Conservation (phyloP, 495 filamentous ascomycete genomes). For the Lasiosphaeria hispida region DNA sequence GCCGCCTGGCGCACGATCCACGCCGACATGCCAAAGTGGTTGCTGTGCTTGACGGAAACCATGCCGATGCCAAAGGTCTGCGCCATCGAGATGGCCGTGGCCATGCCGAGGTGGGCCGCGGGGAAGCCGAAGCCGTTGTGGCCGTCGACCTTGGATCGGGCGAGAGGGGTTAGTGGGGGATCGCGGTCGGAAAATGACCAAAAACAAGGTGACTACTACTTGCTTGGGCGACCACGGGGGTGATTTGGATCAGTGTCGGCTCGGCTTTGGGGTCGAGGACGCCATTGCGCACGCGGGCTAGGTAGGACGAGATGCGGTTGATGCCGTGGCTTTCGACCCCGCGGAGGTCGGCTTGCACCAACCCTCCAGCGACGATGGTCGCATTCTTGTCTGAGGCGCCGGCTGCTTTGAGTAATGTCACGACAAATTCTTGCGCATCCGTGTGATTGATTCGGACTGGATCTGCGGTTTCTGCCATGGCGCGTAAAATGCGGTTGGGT, state of each 20-base stretch:
- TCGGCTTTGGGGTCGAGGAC: slow-evolving; percentile 57
- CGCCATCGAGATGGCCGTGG: slow-evolving; percentile 61
- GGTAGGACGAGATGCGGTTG: slow-evolving; percentile 73
- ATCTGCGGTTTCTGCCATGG: slow-evolving; percentile 14
- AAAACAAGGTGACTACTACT: neutral
- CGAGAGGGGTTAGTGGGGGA: neutral
- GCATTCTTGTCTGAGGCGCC: slow-evolving; percentile 57
- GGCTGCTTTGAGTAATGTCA: slow-evolving; percentile 53
- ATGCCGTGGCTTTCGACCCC: slow-evolving; percentile 78
- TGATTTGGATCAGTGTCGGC: slow-evolving; percentile 57
- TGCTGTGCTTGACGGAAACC: slow-evolving; percentile 68
- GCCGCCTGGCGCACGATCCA: slow-evolving; percentile 75
- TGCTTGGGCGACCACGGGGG: slow-evolving; percentile 60
- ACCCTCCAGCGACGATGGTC: slow-evolving; percentile 55
- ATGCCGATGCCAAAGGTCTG: slow-evolving; percentile 66
- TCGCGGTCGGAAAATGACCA: neutral
- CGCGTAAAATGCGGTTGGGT: neutral
- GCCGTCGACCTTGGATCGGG: slow-evolving; percentile 50
- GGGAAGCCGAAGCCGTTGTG: slow-evolving; percentile 75
- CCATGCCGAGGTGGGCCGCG: slow-evolving; percentile 62
- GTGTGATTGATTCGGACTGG: slow-evolving; percentile 13
- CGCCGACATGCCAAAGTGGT: slow-evolving; percentile 79
- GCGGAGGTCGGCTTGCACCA: slow-evolving; percentile 71
- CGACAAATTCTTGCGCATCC: slow-evolving; percentile 24
- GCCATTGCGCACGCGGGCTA: slow-evolving; percentile 63